Evolutionary conservation across 140 eudicot species (phyloP), one percentile per base, ranked within the genome.

Genomic region (Stevia rebaudiana): DNA sequence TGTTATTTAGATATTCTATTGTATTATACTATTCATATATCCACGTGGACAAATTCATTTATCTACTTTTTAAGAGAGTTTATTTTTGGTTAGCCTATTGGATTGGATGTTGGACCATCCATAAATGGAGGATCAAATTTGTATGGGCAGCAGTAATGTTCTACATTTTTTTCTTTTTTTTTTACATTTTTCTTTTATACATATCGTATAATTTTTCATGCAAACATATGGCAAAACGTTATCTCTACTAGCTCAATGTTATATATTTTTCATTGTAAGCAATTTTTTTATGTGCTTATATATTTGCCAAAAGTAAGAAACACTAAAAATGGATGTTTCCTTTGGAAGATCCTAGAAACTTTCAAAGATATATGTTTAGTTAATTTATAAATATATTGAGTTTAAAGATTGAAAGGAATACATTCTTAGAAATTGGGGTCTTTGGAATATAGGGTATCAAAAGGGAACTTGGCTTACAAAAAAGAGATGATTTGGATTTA

Each of bases 401-500:
- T 65, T 65, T 33, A 37, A 73, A 74, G 69, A 74, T 67, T 59
- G 51, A 31, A 74, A 58, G 42, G 79, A 67, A 74, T 67, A 74
- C 47, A 67, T 67, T 67, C 79, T 67, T 74, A 65, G 43, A 56
- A 57, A 36, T 66, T 66, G 68, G 52, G 79, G 74, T 74, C 56
- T 74, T 64, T 39, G 74, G 74, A 74, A 74, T 59, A 49, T 74
- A 57, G 36, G 62, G 79, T 67, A 70, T 35, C 70, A 74, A 74
- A 67, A 67, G 37, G 8, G 74, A 74, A 74, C 48, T 59, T 74
- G 74, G 56, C 70, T 58, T 47, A n/a, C n/a, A 15, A 60, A 64
- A 41, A 42, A 53, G 8, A 6, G 17, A 42, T 42, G 6, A 17
- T 42, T 42, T 42, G 48, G 48, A 42, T 5, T 42, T 6, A 12